Percentiles rank a stretch among this genome's conserved stretches.
These are phyloP conservation scores for Starmerella stellata DNA, from an alignment of 805 yeast genomes.

Conservation along the genomic window DNA sequence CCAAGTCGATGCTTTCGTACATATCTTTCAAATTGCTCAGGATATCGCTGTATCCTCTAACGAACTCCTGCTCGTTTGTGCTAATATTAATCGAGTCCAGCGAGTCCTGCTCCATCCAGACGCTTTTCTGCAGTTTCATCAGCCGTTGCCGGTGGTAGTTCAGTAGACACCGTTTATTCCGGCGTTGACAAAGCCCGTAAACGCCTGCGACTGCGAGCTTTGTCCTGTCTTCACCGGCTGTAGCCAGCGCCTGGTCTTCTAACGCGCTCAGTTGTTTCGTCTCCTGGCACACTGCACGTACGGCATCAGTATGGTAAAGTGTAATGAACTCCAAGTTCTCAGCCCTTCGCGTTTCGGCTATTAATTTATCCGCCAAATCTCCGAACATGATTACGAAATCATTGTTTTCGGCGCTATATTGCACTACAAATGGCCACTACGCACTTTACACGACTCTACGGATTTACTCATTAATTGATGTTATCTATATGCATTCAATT, in stretches of 20 bases:
- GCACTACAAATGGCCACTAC: no score
- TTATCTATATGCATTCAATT: no score
- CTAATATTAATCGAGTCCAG: constrained; percentile 34
- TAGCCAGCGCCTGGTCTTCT: constrained; percentile 43
- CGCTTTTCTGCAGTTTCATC: constrained; percentile 42
- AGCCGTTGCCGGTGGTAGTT: constrained; percentile 68
- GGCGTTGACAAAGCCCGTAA: constrained; percentile 54
- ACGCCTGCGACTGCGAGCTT: constrained; percentile 32
- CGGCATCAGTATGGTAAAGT: constrained; percentile 50
- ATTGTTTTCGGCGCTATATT: no score
- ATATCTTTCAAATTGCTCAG: constrained; percentile 60
- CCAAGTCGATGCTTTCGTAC: constrained; percentile 65
- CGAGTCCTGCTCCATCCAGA: constrained; percentile 39
- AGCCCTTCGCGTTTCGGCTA: constrained; percentile 69
- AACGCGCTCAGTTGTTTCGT: constrained; percentile 26
- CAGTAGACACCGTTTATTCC: constrained; percentile 76
- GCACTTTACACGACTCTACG: no score
- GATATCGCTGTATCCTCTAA: constrained; percentile 49
- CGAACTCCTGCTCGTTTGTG: constrained; percentile 64
- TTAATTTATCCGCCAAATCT: constrained; percentile 65
- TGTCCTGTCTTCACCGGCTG: constrained; percentile 22
- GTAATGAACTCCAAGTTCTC: constrained; percentile 48
- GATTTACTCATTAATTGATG: no score
- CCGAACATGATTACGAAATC: constrained; percentile 51
- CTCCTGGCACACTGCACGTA: constrained; percentile 55